Evolutionary conservation across 2,329 filamentous ascomycete species (phyloP), one percentile per base, ranked within the genome.

Genomic region (Hypocreales sp.): DNA sequence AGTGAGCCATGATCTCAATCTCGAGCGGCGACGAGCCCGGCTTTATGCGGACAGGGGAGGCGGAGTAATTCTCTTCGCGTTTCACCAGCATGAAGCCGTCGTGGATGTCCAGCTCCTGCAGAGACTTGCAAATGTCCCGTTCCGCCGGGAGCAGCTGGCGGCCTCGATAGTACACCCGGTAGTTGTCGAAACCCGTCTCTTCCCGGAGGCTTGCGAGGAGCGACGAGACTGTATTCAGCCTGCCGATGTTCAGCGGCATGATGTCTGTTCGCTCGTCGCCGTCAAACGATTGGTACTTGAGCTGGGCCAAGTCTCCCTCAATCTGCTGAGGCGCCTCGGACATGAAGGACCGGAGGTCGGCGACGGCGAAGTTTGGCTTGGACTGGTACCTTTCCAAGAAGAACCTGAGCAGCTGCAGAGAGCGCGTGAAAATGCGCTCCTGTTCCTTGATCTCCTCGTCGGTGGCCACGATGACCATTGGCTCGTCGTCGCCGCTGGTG

Each of bases 1-100:
- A 92, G 48, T 92, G 80, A 31, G 73, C 66, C 38, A 90, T 58
- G 14, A 95, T 74, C 40, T 87, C 80, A 9, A 70, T 64, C 45
- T 95, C 83, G 3, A 95, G 64, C 20, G 56, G 65, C 35, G 58
- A 73, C 25, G 58, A 67, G 26, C 56, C 70, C 27, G 52, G 62
- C 34, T 58, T 60, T 28, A 64, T 53, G 17, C 59, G 44, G 35
- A 57, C 39, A 15, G 61, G 45, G 31, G 58, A 50, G 4, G 54
- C 50, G 7, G 54, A 46, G 1, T 52, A 44, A 10, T 64, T 59
- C 13, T 64, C 59, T 23, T 72, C 66, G 11, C 64, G 61, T 38
- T 71, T 76, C 24, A 84, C 62, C 13, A 83, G 56, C 15, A 84
- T 61, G 13, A 82, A 53, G 3, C 75, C 75, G 21, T 70, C 67